Percentiles rank a stretch among this genome's conserved stretches.
Evolutionary conservation across 495 filamentous ascomycete species (phyloP).

Genomic region (Pyronema domesticum): DNA sequence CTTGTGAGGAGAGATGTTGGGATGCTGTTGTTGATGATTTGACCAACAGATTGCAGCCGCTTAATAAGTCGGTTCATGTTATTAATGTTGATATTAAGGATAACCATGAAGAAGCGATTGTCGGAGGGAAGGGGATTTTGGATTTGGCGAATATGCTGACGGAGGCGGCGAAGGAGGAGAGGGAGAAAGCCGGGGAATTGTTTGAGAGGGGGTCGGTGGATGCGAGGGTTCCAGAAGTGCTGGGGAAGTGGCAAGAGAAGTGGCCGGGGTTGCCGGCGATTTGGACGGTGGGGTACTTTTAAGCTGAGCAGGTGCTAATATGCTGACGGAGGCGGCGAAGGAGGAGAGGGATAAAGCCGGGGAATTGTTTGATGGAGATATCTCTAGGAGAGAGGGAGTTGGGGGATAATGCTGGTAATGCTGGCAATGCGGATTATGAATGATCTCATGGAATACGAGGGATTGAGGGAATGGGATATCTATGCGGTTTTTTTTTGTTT

Average conservation of each 20-base stretch:
- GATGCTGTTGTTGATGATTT: conserved; percentile 91
- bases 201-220: conserved; percentile 64
- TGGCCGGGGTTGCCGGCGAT: conserved; percentile 80
- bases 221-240: conserved; percentile 77
- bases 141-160: conserved; percentile 81
- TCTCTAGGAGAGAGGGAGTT: too few species aligned
- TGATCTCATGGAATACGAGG: too few species aligned
- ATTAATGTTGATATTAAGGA: conserved; percentile 98
- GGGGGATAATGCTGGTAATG: too few species aligned
- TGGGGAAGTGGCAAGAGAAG: conserved; percentile 90
- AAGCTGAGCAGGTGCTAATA: conserved; percentile 38
- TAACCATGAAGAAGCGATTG: conserved; percentile 87
- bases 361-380: conserved; percentile 29
- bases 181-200: conserved; percentile 43
- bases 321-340: conserved; percentile 61
- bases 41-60: conserved; percentile 55
- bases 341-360: conserved; percentile 52
- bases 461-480: too few species aligned
- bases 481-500: too few species aligned
- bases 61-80: conserved; percentile 87
- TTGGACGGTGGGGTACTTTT: conserved; percentile 96
- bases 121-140: conserved; percentile 81
- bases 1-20: conserved; percentile 96
- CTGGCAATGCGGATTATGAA: too few species aligned
- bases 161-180: conserved; percentile 59